Base-by-base conservation (phyloP, 768 basidiomycete species). In the Heimioporus sp. region DNA sequence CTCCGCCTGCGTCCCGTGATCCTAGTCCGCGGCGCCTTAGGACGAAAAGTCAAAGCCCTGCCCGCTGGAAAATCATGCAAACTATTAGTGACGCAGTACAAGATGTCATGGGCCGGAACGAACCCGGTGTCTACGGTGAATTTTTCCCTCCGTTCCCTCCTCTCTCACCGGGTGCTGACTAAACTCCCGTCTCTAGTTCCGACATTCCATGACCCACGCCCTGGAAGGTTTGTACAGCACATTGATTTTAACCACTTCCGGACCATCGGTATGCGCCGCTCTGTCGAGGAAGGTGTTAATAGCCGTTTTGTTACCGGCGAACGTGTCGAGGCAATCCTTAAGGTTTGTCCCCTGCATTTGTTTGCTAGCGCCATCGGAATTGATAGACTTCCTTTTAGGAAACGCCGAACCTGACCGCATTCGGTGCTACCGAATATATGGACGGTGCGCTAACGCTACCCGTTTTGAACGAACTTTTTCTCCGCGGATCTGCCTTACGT, bases 391-490 rank as follows among this genome's bases (percentile, higher is more conserved):
- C 24, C 43, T 58, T 55, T 21, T 63, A 95, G 92, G 92, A 96
- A 79, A 84, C 87, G 72, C 91, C 92, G 0, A 93, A 93, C 57
- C 74, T 98, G 11, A 76, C 76, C 16, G 79, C 85, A 10, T 92
- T 99, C 57, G 95, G 95, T n/a, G 94, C 92, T 6, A 98, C 96
- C 2, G 96, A 99, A 68, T 99, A 98, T 66, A 98, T 99, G 91
- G 96, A 99, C 59, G 87, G 90, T 4, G 87, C 96, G 1, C 76
- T 99, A 38, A 90, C 87, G 12, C 73, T 90, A 15, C 77, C 86
- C 0, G 94, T 98, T 16, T 74, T 99, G 11, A 89, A 85, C 48
- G 96, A 98, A 64, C 73, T 99, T 16, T 85, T 99, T 62, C 82
- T 98, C 54, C 86, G 96, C 28, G 95, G 96, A 24, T 72, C 76